A percentile compares a stretch with the other conserved stretches of the same genome.
These are phyloP conservation scores for Durotheca rogersii DNA, from an alignment of 495 filamentous ascomycete species.

Conservation along the genomic window DNA sequence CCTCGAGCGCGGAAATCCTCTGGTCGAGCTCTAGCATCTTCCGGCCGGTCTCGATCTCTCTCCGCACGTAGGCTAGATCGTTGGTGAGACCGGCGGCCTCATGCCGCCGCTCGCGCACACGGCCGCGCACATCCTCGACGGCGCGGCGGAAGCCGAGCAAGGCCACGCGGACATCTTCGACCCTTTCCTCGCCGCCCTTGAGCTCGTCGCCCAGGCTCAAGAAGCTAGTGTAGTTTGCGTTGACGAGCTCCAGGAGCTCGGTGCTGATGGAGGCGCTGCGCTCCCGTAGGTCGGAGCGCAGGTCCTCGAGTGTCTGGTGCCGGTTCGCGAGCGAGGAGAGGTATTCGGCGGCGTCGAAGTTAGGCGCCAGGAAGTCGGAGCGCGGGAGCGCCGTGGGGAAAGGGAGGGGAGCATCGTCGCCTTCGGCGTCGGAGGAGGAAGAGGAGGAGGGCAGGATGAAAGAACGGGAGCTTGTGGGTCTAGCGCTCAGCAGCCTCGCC, in stretches of 20 bases:
- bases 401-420: constrained; percentile 68
- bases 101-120: constrained; percentile 49
- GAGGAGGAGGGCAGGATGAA: constrained; percentile 37
- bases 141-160: constrained; percentile 81
- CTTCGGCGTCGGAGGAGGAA: constrained; percentile 34
- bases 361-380: constrained; percentile 69
- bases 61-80: constrained; percentile 44
- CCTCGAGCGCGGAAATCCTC: constrained; percentile 73
- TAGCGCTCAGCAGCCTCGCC: too few species aligned
- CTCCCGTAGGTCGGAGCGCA: constrained; percentile 79
- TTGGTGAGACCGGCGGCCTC: constrained; percentile 44
- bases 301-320: constrained; percentile 93
- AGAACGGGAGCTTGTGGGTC: constrained; percentile 36
- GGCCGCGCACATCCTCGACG: constrained; percentile 55
- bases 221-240: constrained; percentile 90
- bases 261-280: constrained; percentile 71
- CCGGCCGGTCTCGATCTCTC: constrained; percentile 57
- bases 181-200: constrained; percentile 83
- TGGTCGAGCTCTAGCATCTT: constrained; percentile 70
- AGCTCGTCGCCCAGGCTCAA: constrained; percentile 78
- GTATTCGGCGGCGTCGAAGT: constrained; percentile 80
- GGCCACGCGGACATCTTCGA: constrained; percentile 88
- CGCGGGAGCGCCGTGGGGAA: constrained; percentile 82
- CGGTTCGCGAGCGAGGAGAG: constrained; percentile 80
- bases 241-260: constrained; percentile 91